These are phyloP conservation scores for Xanthoparmelia taractica DNA, from an alignment of 495 filamentous ascomycete genomes.

Conservation along the genomic window DNA sequence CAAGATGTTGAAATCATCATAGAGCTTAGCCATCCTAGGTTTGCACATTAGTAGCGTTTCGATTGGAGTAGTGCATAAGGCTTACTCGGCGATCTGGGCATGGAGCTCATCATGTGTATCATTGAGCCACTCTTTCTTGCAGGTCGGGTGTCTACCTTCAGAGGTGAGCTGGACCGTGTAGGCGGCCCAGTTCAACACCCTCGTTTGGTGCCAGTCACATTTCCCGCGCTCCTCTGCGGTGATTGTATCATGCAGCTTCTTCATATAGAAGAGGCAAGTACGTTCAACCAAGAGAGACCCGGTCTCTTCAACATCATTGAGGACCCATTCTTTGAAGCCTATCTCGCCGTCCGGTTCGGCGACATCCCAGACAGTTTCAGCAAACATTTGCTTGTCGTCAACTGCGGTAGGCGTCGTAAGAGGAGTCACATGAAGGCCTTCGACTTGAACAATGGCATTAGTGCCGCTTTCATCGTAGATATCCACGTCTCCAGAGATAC, in stretches of 20 bases:
- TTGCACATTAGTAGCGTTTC: neutral
- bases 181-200: slow-evolving; percentile 17
- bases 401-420: slow-evolving; percentile 14
- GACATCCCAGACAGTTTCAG: slow-evolving; percentile 12
- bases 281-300: slow-evolving; percentile 3
- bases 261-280: neutral
- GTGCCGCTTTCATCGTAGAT: slow-evolving; percentile 18
- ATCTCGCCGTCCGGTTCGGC: slow-evolving; percentile 1
- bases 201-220: neutral
- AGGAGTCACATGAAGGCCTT: slow-evolving; percentile 23
- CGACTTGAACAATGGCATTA: slow-evolving; percentile 28
- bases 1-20: neutral
- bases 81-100: neutral
- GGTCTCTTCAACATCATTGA: slow-evolving; percentile 7
- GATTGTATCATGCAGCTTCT: neutral
- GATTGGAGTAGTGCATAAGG: neutral
- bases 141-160: slow-evolving; percentile 14
- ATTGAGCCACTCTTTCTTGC: slow-evolving; percentile 29
- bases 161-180: slow-evolving; percentile 12
- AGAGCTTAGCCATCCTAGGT: neutral
- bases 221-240: slow-evolving; percentile 14
- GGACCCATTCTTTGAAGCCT: neutral
- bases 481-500: slow-evolving; percentile 27
- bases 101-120: slow-evolving; percentile 32
- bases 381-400: slow-evolving; percentile 6